Base-by-base conservation (phyloP, 768 basidiomycete genomes). In the Serendipita indica region DNA sequence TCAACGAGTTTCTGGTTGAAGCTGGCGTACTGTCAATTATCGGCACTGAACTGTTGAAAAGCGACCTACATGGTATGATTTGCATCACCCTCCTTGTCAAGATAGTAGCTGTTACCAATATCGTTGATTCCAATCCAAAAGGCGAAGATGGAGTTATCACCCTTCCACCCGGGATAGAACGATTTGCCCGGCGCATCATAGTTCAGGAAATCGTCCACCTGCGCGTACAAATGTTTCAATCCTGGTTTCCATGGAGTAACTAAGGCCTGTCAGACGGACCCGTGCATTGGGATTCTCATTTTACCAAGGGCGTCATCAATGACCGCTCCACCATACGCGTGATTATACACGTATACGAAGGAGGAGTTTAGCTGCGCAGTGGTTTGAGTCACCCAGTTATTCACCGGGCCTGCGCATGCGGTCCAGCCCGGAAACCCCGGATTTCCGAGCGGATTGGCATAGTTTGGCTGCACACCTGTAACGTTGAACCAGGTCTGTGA, bases 341-440 rank as follows among this genome's bases (percentile, higher is more conserved):
- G 49, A 27, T 54, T 54, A 28, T 54, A 54, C 16, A 54, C 49
- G 30, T 54, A 54, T 18, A 54, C 49, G n/a, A 54, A 54, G 12
- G 49, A 54, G 1, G 22, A 27, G 22, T 54, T 54, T 18, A 5
- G n/a, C 20, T 7, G 7, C 7, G 32, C 20, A 10, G 49, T 54
- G 1, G 49, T 22, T 4, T 54, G 10, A 2, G 20, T 22, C n/a
- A 54, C 30, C 49, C 49, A 54, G n/a, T 54, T 54, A 28, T 18
- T 18, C 10, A 54, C 49, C 20, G 32, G 32, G 12, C 49, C 49
- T 10, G 35, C 35, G 2, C 49, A 54, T 18, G 30, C 49, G 30
- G 49, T 54, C 20, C 32, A 54, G 49, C 49, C 49, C 7, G 49
- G 49, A n/a, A 22, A 54, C 16, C 20, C 20, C 2, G 49, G 49